Evolutionary conservation across 2,329 filamentous ascomycete species (phyloP), one percentile per base, ranked within the genome.

Genomic region (Fusarium luffae): DNA sequence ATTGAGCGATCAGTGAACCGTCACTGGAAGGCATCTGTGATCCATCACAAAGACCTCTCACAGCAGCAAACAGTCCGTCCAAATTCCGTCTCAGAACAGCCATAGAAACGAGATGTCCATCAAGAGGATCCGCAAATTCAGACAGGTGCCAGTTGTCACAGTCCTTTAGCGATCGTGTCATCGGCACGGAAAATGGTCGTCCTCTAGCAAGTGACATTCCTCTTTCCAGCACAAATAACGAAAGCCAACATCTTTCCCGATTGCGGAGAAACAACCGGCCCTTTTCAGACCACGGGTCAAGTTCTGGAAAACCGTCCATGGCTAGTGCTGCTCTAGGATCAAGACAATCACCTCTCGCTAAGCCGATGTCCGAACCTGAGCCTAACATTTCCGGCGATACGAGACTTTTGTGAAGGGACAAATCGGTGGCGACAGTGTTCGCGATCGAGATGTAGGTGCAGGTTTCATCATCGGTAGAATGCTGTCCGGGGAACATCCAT

Each of bases 381-480:
- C 77, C 86, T 75, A 74, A 81, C 80, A 51, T 83, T 76, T 69
- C 79, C 2, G 86, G 84, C 0, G 89, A 85, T 0, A 89, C 82
- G 5, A 92, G 84, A 7, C 91, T 86, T 74, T 93, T 93, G 78
- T 93, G 90, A 16, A 93, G 77, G 2, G 88, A 90, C 11, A 93
- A 73, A 71, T 93, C 91, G 34, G 92, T 81, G 0, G 91, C 90
- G 64, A 93, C 88, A 1, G 89, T 90, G 12, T 91, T 81, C 2
- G 91, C 90, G 80, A 90, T 89, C 3, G 90, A 87, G 56, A 93
- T 87, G 70, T 92, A 93, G 43, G 88, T 86, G 61, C 90, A 92
- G 0, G 91, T 92, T 72, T 92, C 90, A 64, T 93, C 91, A 68
- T 93, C 90, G 12, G 89, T 89, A 76, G 88, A 90, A 72, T 91